Evolutionary conservation across 1,139 yeast genomes (phyloP), one percentile per base, ranked within the genome.

Genomic region (Geotrichum aggregatum): DNA sequence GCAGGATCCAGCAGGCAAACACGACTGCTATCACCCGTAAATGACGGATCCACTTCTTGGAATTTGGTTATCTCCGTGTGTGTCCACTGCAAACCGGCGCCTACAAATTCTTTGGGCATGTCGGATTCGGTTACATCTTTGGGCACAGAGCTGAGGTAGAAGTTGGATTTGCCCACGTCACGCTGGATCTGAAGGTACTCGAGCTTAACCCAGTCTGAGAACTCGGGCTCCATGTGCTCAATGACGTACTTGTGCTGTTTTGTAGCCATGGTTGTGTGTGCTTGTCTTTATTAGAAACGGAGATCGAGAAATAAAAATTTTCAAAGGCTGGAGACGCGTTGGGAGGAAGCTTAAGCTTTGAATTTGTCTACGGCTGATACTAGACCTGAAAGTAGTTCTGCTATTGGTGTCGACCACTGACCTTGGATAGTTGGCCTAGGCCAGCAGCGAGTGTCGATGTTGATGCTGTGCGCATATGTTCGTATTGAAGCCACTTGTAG

Each of bases 171-270:
- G 1, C 97, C 97, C 5, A 92, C 83, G 59, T 91, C 97, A 52
- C 78, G 74, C 51, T 89, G 80, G 54, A 92, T 89, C 63, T 86
- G 88, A 30, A 81, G 72, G 67, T 92, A 92, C 65, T 92, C 98
- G 22, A 92, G 76, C 44, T 80, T 77, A 41, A 91, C 98, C 98
- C 98, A 92, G 62, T 87, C 94, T 60, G 96, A 87, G 76, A 92
- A 88, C 1, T 96, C 97, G 57, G 83, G 87, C 69, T 92, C 98
- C 97, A 92, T 89, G 67, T 92, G 98, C 71, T 92, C 98, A 54
- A 92, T 88, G 52, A 92, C 80, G 74, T 88, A 91, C 70, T 87
- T 88, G 34, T 44, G 48, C 95, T 87, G 87, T 13, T 38, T 47
- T 14, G 44, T n/a, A 10, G 43, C 22, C 38, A 36, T 43, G 13